phyloP scores from a whole-genome alignment of 768 basidiomycete species.

The Clitopilus passeckerianus region DNA sequence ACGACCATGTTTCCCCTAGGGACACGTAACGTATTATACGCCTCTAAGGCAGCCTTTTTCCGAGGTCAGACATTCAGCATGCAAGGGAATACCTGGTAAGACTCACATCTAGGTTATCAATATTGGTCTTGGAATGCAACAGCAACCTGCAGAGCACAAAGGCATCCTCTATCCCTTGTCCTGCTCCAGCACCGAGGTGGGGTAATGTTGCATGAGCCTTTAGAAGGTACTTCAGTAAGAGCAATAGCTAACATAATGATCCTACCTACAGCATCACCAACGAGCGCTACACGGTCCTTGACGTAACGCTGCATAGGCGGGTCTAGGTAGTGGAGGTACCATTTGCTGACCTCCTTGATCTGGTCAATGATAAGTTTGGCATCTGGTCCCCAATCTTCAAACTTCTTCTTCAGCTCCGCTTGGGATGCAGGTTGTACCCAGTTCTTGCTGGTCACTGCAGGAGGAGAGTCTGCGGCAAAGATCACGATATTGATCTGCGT shows the following conservation, averaged over 20 bases:
- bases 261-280: conserved; percentile 48
- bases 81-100: background rate
- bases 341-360: conserved; percentile 41
- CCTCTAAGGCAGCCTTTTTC: conserved; percentile 36
- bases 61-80: background rate
- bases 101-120: conserved; percentile 35
- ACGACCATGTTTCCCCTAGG: conserved; percentile 48
- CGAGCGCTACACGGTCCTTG: conserved; percentile 39
- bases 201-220: conserved; percentile 58
- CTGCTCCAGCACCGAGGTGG: conserved; percentile 53
- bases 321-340: conserved; percentile 45
- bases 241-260: background rate
- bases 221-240: background rate
- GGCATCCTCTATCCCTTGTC: conserved; percentile 57
- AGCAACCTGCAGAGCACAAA: conserved; percentile 42
- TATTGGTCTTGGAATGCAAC: conserved; percentile 31
- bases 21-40: conserved; percentile 39
- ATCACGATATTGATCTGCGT: conserved; percentile 42
- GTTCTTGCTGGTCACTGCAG: conserved; percentile 8
- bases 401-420: conserved; percentile 38
- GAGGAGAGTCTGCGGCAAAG: conserved; percentile 28
- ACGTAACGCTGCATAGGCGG: conserved; percentile 41
- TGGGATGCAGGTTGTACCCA: conserved; percentile 39
- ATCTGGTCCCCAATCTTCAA: conserved; percentile 42
- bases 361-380: conserved; percentile 33